Conservation (phyloP, 164 flowering plant species). For the Echeveria elegans region DNA sequence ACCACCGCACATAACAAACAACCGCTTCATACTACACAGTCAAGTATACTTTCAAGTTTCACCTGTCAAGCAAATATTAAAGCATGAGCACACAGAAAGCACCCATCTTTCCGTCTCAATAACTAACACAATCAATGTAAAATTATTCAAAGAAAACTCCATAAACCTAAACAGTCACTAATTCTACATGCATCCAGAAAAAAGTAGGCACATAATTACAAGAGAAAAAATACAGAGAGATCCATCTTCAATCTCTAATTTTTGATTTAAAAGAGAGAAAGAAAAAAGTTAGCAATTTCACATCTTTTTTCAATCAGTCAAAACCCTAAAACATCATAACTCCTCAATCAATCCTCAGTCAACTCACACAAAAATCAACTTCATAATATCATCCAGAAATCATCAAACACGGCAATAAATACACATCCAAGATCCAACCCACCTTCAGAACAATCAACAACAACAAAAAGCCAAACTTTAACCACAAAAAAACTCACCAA, state of each 20-base stretch:
- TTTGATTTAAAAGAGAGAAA: not conserved
- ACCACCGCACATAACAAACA: slow-evolving; percentile 23
- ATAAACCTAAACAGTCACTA: not conserved
- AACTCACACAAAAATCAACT: not conserved
- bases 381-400: not conserved
- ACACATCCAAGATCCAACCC: not conserved
- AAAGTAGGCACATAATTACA: not conserved
- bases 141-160: not conserved
- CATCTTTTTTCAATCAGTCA: not conserved
- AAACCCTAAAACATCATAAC: not conserved
- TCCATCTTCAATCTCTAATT: not conserved
- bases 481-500: slow-evolving; percentile 16
- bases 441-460: not conserved
- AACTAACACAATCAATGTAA: not conserved
- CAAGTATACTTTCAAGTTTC: not conserved
- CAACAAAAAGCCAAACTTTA: not conserved
- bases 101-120: not conserved
- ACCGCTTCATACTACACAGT: not conserved
- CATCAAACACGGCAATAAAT: not conserved
- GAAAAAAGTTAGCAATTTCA: not conserved
- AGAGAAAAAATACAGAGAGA: no score
- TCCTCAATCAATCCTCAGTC: not conserved
- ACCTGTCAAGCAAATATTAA: not conserved
- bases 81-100: not conserved
- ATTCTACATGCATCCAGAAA: not conserved